Evolutionary conservation across 1,284 basidiomycete genomes (phyloP).

Genomic region (Malassezia psittaci): DNA sequence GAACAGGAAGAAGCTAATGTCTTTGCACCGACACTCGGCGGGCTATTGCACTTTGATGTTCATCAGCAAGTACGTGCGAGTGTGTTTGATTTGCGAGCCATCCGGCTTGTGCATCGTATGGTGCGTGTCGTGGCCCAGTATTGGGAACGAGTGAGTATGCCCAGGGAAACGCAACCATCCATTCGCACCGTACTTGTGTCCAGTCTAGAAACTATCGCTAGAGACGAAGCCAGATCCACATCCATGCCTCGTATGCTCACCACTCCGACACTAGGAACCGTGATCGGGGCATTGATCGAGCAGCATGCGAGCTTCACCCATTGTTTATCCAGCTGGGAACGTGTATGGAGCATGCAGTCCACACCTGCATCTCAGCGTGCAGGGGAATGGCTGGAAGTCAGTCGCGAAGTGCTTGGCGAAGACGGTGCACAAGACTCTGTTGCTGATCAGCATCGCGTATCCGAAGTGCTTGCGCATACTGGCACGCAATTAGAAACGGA

Average conservation of each 20-base stretch:
- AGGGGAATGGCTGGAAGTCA: constrained; percentile 60
- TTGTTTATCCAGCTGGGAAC: constrained; percentile 59
- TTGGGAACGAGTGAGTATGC: constrained; percentile 32
- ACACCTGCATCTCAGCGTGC: constrained; percentile 61
- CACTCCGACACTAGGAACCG: constrained; percentile 66
- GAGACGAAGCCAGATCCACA: constrained; percentile 51
- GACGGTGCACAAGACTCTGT: constrained; percentile 14
- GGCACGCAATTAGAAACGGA: constrained; percentile 51
- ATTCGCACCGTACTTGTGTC: constrained; percentile 11
- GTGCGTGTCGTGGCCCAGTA: constrained; percentile 32
- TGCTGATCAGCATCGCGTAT: constrained; percentile 26
- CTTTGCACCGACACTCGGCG: constrained; percentile 19
- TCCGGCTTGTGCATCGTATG: constrained; percentile 22
- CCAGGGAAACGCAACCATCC: constrained; percentile 5
- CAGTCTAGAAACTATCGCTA: constrained; percentile 10
- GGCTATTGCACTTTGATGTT: constrained; percentile 18
- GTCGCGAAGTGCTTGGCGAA: constrained; percentile 23
- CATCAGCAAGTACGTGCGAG: constrained; percentile 17
- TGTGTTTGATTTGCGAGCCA: constrained; percentile 26
- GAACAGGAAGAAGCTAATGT: constrained; percentile 56
- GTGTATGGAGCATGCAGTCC: constrained; percentile 61
- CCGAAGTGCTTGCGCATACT: constrained; percentile 56
- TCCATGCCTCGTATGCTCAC: background rate
- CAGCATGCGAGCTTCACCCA: constrained; percentile 57
- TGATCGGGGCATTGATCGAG: constrained; percentile 58